Evolutionary conservation across 306 rosid genomes (phyloP).

Genomic region (Quercus rubra): DNA sequence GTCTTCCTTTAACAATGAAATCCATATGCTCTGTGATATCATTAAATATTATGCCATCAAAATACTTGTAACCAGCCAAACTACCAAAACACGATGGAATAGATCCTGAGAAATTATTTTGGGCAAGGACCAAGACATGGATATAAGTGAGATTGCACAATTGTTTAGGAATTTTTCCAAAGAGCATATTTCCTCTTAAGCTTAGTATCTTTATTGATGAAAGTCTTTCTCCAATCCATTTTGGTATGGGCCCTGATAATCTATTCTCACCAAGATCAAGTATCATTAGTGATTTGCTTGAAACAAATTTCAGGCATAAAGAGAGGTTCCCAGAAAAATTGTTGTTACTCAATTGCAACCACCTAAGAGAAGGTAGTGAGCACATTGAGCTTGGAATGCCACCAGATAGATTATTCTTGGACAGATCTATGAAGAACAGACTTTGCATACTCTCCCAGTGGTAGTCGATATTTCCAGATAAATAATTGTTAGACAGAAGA

Average conservation of each 20-base stretch:
- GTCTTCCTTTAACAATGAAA: background rate
- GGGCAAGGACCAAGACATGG: slow-evolving; percentile 1
- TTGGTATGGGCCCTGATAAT: background rate
- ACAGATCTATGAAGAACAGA: slow-evolving; percentile 1
- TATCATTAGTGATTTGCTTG: background rate
- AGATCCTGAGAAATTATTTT: background rate
- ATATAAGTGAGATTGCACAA: background rate
- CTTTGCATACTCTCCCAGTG: background rate
- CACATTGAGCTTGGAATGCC: slow-evolving; percentile 15
- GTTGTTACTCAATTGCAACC: slow-evolving; percentile 15
- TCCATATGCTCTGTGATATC: background rate
- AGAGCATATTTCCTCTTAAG: background rate
- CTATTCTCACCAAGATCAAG: slow-evolving; percentile 10
- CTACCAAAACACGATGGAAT: slow-evolving; percentile 15
- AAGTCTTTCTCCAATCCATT: slow-evolving; percentile 1
- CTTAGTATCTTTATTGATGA: background rate
- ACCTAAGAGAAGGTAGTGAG: background rate
- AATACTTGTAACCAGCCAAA: background rate
- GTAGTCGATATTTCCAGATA: slow-evolving; percentile 8
- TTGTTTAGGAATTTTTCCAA: background rate
- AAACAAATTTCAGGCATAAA: background rate
- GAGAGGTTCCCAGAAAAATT: slow-evolving; percentile 1
- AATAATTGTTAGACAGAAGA: too few relatives aligned
- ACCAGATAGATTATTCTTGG: slow-evolving; percentile 11
- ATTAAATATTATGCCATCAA: accelerated